Evolutionary conservation across 179 eudicot species (phyloP), one percentile per base, ranked within the genome.

Genomic region (Beta corolliflora): DNA sequence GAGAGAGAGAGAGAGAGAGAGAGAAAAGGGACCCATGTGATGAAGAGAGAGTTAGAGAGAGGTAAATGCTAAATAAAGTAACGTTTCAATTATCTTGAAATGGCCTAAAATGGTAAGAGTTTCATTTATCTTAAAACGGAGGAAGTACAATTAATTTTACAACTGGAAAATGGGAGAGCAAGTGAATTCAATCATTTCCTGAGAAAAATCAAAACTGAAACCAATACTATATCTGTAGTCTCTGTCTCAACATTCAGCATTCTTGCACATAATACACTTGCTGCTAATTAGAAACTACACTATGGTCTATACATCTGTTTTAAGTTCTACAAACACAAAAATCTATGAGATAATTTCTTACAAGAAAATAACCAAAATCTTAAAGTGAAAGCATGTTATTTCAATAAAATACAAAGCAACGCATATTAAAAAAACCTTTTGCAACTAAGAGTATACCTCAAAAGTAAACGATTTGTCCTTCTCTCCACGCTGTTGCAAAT

Each of bases 401-500:
- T 3, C 73, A 5, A 11, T 64, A 14, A 36, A 69, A n/a, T 75
- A 45, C 29, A n/a, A 5, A n/a, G 10, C 36, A 75, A 11, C 0
- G 5, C 12, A 77, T 15, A 77, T 64, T 44, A 25, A n/a, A 78
- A 48, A 41, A 48, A 36, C 41, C 13, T 53, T 19, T 72, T 13
- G 75, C 73, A 79, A 41, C 6, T 73, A 69, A 67, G 65, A 56
- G 44, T 81, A 46, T 90, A 96, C 99, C 99, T 96, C 99, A 82
- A 93, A 96, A 29, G 97, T 88, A 86, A 96, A 96, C 70, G 92
- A 86, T 75, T 89, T 85, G 81, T 96, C 98, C 86, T 90, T 93
- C 77, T 86, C 88, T 18, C 88, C 89, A 48, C 99, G 99, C 80
- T 91, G 89, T 82, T 92, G 93, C 87, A 96, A 93, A 92, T 96